These are phyloP conservation scores for Talaromyces ruber DNA, from an alignment of 495 filamentous ascomycete species.

Conservation along the genomic window DNA sequence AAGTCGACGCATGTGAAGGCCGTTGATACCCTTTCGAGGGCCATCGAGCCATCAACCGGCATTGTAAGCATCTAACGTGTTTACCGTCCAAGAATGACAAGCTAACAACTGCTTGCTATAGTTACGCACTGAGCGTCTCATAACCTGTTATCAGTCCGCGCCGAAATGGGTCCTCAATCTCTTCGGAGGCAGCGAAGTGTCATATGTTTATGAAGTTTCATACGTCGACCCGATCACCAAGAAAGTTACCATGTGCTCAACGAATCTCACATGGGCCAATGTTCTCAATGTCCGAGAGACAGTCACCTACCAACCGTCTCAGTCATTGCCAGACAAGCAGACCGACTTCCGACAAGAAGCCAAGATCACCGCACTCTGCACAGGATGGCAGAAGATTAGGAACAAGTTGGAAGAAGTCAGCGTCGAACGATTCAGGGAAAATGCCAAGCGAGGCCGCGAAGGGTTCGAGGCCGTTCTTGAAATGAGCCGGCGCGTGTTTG, in stretches of 20 bases:
- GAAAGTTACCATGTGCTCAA: conserved; percentile 88
- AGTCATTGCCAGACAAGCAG: conserved; percentile 39
- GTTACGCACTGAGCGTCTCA: conserved; percentile 92
- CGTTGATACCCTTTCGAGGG: conserved; percentile 82
- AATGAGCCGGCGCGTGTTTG: conserved; percentile 87
- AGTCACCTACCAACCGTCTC: conserved; percentile 65
- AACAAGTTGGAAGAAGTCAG: conserved; percentile 89
- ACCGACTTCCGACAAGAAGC: conserved; percentile 84
- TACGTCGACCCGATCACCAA: conserved; percentile 78
- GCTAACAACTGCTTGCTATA: conserved; percentile 18
- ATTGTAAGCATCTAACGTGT: conserved; percentile 47
- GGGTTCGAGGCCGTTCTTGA: conserved; percentile 91
- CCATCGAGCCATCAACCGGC: conserved; percentile 71
- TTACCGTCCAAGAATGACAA: background rate
- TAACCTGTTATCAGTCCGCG: conserved; percentile 84
- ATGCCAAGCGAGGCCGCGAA: conserved; percentile 78
- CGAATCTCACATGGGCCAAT: conserved; percentile 85
- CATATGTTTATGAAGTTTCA: conserved; percentile 87
- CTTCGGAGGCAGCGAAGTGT: conserved; percentile 62
- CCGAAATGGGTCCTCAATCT: conserved; percentile 79
- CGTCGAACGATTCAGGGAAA: conserved; percentile 81
- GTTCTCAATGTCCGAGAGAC: conserved; percentile 84
- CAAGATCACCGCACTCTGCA: conserved; percentile 85
- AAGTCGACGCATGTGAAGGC: conserved; percentile 88
- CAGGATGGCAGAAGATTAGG: conserved; percentile 92